These are phyloP conservation scores for Mycena rosella DNA, from an alignment of 768 basidiomycete genomes.

Conservation along the genomic window DNA sequence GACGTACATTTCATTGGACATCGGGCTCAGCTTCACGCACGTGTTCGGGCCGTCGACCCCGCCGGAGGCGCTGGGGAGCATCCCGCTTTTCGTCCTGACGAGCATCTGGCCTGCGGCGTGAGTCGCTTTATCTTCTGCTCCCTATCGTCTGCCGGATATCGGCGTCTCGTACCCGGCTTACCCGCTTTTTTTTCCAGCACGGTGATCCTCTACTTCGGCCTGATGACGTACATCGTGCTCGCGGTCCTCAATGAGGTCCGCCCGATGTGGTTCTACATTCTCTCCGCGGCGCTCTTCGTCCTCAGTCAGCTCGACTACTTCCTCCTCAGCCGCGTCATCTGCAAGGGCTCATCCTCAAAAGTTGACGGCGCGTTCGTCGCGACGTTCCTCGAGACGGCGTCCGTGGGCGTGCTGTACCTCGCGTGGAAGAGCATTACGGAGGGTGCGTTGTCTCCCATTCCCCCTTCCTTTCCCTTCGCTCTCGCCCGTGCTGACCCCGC, in stretches of 20 bases:
- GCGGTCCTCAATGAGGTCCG: slow-evolving; percentile 80
- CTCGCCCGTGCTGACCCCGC: neutral
- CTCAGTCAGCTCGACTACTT: slow-evolving; percentile 88
- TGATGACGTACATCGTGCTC: slow-evolving; percentile 88
- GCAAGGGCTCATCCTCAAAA: slow-evolving; percentile 73
- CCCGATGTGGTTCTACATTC: slow-evolving; percentile 84
- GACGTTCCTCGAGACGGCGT: slow-evolving; percentile 75
- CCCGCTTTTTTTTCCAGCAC: slow-evolving; percentile 56
- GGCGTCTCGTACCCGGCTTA: no score
- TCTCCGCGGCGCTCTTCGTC: slow-evolving; percentile 82
- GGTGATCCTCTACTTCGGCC: slow-evolving; percentile 72
- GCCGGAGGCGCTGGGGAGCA: slow-evolving; percentile 67
- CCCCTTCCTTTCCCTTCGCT: neutral
- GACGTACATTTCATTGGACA: slow-evolving; percentile 88
- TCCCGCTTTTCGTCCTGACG: slow-evolving; percentile 85
- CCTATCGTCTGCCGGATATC: no score
- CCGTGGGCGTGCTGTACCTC: slow-evolving; percentile 67
- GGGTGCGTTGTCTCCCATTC: slow-evolving; percentile 54
- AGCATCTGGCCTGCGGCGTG: slow-evolving; percentile 84
- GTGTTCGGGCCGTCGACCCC: slow-evolving; percentile 73
- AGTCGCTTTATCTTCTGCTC: slow-evolving; percentile 46
- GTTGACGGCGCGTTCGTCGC: slow-evolving; percentile 90
- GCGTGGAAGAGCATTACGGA: slow-evolving; percentile 83
- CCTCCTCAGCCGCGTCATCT: slow-evolving; percentile 82
- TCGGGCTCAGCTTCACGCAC: slow-evolving; percentile 74